Conservation (phyloP, 192 early-diverging fungal genomes). For the Chytriomyces sp. region DNA sequence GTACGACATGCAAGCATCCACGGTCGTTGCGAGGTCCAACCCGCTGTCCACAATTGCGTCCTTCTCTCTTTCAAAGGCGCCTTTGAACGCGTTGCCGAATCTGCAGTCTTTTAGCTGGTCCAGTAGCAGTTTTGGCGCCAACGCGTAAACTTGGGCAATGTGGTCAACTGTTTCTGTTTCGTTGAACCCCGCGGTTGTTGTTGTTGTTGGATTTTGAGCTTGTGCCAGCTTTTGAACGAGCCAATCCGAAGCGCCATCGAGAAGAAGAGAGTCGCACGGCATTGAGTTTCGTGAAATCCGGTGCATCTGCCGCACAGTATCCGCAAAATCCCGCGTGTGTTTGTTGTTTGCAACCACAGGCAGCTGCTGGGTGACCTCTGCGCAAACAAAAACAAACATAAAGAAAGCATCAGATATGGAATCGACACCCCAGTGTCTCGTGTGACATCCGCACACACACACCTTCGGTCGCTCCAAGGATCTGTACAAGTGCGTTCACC, state of each 20-base stretch:
- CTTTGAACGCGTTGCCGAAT: no score
- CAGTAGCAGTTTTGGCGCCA: no score
- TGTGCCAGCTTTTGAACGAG: background rate
- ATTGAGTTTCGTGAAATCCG: background rate
- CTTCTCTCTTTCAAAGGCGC: background rate
- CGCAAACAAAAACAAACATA: no score
- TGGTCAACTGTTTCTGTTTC: background rate
- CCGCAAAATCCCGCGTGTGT: conserved; percentile 1
- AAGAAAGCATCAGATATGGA: no score
- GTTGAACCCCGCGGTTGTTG: background rate
- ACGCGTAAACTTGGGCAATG: background rate
- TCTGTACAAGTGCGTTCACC: conserved; percentile 18
- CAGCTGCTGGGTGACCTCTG: conserved; percentile 21
- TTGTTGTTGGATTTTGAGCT: background rate
- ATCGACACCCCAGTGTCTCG: no score
- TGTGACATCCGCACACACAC: no score
- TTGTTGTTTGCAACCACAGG: conserved; percentile 17
- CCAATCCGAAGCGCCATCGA: background rate
- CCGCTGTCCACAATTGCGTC: background rate
- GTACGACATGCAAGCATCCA: background rate
- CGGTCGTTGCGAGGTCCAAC: background rate
- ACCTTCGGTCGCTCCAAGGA: conserved; percentile 22
- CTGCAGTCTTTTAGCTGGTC: no score
- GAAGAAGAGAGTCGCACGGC: background rate
- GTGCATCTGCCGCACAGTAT: conserved; percentile 15